Percentiles rank a stretch among this genome's conserved stretches.
These are phyloP conservation scores for Zoysia pacifica DNA, from an alignment of 176 grass and related monocot genomes.

Conservation along the genomic window DNA sequence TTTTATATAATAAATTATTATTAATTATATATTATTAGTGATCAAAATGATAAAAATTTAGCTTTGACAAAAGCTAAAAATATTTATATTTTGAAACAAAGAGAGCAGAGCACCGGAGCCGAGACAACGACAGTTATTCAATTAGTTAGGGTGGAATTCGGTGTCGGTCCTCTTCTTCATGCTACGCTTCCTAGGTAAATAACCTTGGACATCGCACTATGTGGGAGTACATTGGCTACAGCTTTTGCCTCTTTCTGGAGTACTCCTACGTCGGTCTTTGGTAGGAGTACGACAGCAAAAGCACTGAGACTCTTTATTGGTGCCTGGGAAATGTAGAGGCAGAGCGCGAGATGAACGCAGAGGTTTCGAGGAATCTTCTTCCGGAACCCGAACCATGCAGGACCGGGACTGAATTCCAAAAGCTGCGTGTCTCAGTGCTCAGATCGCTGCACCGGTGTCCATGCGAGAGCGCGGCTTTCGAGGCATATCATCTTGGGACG, in stretches of 20 bases:
- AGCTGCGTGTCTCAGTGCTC: constrained; percentile 7
- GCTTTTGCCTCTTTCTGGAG: neutral
- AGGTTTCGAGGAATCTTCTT: constrained; percentile 75
- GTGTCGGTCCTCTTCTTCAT: neutral
- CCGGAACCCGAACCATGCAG: constrained; percentile 18
- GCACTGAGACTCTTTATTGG: constrained; percentile 34
- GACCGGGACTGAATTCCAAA: constrained; percentile 45
- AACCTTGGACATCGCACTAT: neutral
- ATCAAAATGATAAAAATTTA: no score
- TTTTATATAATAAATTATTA: no score
- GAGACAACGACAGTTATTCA: neutral
- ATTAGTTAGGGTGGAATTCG: neutral
- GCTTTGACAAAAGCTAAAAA: no score
- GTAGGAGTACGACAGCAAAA: neutral
- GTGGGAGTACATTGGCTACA: neutral
- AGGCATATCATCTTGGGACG: constrained; percentile 65
- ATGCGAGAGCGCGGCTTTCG: constrained; percentile 25
- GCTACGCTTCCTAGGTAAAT: neutral
- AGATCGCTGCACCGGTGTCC: neutral
- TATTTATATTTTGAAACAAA: no score
- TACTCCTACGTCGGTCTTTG: neutral
- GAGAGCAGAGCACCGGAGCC: neutral
- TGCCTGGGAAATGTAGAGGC: constrained; percentile 43
- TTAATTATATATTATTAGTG: no score
- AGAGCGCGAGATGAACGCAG: constrained; percentile 35